These are phyloP conservation scores for Cutaneotrichosporon cyanovorans DNA, from an alignment of 1,284 basidiomycete genomes.

Conservation along the genomic window DNA sequence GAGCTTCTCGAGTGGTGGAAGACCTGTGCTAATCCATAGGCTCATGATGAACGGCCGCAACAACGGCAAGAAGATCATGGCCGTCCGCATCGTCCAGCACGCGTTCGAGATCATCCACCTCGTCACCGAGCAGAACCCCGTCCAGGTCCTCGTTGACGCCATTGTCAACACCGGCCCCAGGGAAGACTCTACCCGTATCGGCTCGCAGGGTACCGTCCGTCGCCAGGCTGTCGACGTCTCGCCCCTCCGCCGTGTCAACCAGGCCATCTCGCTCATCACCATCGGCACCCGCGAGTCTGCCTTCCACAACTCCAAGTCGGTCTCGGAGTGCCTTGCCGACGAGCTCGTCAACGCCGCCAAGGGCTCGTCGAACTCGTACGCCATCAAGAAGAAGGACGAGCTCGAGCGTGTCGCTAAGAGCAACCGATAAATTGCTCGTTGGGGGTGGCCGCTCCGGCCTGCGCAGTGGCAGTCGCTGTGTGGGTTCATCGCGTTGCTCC, in stretches of 20 bases:
- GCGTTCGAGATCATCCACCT: conserved; percentile 99
- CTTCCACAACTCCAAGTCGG: conserved; percentile 99
- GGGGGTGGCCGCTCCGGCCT: conserved; percentile 1
- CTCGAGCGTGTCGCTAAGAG: conserved; percentile 99
- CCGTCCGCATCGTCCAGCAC: conserved; percentile 98
- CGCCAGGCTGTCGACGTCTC: conserved; percentile 99
- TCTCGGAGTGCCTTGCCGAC: conserved; percentile 97
- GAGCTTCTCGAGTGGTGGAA: background rate
- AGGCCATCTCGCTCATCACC: conserved; percentile 91
- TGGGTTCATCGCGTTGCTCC: background rate
- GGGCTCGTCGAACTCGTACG: conserved; percentile 99
- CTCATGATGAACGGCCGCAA: conserved; percentile 99
- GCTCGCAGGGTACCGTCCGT: conserved; percentile 98
- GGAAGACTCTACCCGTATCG: conserved; percentile 99
- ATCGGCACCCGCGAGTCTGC: conserved; percentile 97
- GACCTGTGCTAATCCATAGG: conserved; percentile 50
- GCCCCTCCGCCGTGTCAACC: conserved; percentile 95
- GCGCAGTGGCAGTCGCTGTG: background rate
- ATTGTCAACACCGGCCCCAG: conserved; percentile 99
- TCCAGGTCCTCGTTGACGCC: conserved; percentile 94
- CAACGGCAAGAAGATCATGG: conserved; percentile 99
- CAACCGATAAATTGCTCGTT: conserved; percentile 69
- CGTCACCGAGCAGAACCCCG: conserved; percentile 99
- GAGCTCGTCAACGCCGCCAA: conserved; percentile 99
- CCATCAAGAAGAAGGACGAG: conserved; percentile 69